Conservation (phyloP, 2,329 filamentous ascomycete genomes). For the Verticillium albo-atrum region DNA sequence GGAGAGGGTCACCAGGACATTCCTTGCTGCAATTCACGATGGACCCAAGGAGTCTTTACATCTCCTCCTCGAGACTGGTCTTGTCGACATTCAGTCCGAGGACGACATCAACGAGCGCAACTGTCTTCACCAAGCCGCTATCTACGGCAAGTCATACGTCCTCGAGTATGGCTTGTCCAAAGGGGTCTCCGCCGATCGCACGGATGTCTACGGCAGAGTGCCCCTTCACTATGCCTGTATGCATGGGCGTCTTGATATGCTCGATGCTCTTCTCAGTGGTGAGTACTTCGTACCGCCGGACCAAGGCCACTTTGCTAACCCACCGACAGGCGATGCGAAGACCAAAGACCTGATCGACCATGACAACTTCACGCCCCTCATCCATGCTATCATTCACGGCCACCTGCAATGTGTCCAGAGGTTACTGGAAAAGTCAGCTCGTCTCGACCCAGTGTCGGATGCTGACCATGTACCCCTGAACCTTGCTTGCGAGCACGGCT, state of each 20-base stretch:
- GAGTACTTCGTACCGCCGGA: constrained; percentile 14
- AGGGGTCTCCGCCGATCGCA: constrained; percentile 71
- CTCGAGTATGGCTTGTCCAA: constrained; percentile 70
- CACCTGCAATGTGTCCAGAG: constrained; percentile 75
- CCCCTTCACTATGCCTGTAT: constrained; percentile 95
- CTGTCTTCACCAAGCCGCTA: constrained; percentile 92
- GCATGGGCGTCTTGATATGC: constrained; percentile 83
- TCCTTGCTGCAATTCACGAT: constrained; percentile 84
- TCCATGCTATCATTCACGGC: constrained; percentile 89
- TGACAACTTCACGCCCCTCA: constrained; percentile 94
- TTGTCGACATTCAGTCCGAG: constrained; percentile 88
- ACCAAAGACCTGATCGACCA: constrained; percentile 89
- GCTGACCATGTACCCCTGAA: constrained; percentile 93
- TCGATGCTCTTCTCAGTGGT: constrained; percentile 67
- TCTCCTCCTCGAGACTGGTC: constrained; percentile 70
- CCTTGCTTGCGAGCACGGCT: constrained; percentile 90
- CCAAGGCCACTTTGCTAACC: neutral
- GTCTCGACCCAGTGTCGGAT: constrained; percentile 80
- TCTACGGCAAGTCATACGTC: constrained; percentile 80
- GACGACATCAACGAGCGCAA: constrained; percentile 98
- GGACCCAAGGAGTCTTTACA: constrained; percentile 73
- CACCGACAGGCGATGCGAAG: constrained; percentile 3
- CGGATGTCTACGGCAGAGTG: constrained; percentile 90
- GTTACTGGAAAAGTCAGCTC: constrained; percentile 72
- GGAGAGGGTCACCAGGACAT: constrained; percentile 83